Base-by-base conservation (phyloP, 1,139 yeast genomes). In the Candida sojae region DNA sequence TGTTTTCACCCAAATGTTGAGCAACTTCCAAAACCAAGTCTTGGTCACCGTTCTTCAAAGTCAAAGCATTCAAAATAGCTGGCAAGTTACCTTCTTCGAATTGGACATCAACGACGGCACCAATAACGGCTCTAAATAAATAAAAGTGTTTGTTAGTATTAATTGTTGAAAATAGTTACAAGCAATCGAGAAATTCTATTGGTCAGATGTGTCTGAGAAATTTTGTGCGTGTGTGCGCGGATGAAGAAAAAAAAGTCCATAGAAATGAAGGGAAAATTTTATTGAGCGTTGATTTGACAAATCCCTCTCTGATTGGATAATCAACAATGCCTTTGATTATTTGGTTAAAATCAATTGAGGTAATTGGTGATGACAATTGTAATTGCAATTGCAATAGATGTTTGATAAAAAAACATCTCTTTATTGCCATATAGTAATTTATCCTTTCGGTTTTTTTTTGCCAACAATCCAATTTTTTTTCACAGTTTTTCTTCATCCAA, bases 61-160 rank as follows among this genome's bases (percentile, higher is more conserved):
- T 92, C 71, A 93, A 84, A 64, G 99, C 98, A 77, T 93, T 93
- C 71, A 91, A 84, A 81, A 93, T 93, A 62, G 96, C 96, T 70
- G 99, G 99, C 67, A 93, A 83, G 80, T 87, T 86, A 71, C 95
- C 96, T 77, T 91, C 96, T 71, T 90, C 96, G 83, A 93, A 93
- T 76, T 92, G 97, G 68, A 93, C 98, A 77, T 93, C 97, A 78
- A 92, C 98, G 78, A 92, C 96, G 83, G 99, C 99, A 91, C 99
- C 99, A 77, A 92, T 92, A 71, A 92, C 97, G 69, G 97, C 95
- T 84, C 96, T 87, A 64, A 53, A 60, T 39, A 46, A 44, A 42
- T 34, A 30, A 44, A 3, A 5, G n/a, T 53, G n/a, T 39, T 53
- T 54, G 57, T 55, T 35, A 35, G 38, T 35, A 35, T 12, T 6